Evolutionary conservation across 2,329 filamentous ascomycete species (phyloP).

Genomic region (Scortechinia acanthostroma): DNA sequence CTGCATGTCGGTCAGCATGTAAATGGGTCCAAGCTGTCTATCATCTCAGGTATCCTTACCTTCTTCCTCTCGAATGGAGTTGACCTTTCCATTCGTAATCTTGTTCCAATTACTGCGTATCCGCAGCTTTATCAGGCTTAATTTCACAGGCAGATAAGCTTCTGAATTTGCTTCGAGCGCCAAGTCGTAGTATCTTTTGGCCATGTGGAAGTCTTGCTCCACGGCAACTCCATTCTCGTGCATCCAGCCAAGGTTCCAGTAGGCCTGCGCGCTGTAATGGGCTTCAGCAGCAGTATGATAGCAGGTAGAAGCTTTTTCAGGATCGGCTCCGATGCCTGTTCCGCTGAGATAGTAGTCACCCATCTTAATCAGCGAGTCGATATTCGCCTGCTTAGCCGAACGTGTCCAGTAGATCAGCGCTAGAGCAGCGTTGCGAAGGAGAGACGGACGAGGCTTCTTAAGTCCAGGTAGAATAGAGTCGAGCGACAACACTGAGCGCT

Average conservation of each 20-base stretch:
- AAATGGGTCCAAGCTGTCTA: not conserved
- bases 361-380: slow-evolving; percentile 94
- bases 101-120: slow-evolving; percentile 90
- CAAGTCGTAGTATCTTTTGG: slow-evolving; percentile 91
- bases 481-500: slow-evolving; percentile 42
- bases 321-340: slow-evolving; percentile 65
- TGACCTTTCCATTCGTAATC: slow-evolving; percentile 80
- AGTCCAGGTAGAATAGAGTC: slow-evolving; percentile 33
- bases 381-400: slow-evolving; percentile 84
- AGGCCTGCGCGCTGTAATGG: slow-evolving; percentile 83
- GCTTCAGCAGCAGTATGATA: slow-evolving; percentile 89
- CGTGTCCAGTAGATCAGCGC: slow-evolving; percentile 92
- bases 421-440: slow-evolving; percentile 46
- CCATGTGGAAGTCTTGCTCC: slow-evolving; percentile 91
- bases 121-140: slow-evolving; percentile 80
- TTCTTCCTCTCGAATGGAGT: slow-evolving; percentile 84
- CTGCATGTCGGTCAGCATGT: not conserved
- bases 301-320: slow-evolving; percentile 75
- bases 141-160: slow-evolving; percentile 84
- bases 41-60: slow-evolving; percentile 38
- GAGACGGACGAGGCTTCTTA: slow-evolving; percentile 12
- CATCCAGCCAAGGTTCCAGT: slow-evolving; percentile 99
- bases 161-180: slow-evolving; percentile 86
- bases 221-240: slow-evolving; percentile 92
- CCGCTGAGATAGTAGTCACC: slow-evolving; percentile 80